Base-by-base conservation (phyloP, 768 basidiomycete species). In the Cubamyces sp. region DNA sequence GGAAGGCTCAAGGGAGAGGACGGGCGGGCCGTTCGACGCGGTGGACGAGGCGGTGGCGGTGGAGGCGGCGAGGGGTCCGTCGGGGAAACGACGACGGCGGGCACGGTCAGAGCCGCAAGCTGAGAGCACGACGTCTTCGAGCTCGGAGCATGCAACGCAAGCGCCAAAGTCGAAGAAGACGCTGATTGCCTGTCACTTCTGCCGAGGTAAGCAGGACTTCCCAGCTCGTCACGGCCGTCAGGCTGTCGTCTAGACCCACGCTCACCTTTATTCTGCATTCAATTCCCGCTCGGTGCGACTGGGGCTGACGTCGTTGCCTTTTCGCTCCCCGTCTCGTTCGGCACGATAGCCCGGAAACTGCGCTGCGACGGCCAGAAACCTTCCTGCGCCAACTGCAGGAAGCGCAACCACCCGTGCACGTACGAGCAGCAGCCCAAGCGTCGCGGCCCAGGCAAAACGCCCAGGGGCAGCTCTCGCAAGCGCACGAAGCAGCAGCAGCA, bases 391-490 rank as follows among this genome's bases (percentile, higher is more conserved):
- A 86, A 88, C 69, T 92, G 91, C 74, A 71, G 66, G 19, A 79
- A 79, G 34, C 85, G 88, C 41, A 76, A 76, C 51, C 74, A 78
- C 59, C 66, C 72, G 30, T 90, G 89, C 69, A 73, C 71, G 59
- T 90, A 89, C 72, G 82, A 81, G 51, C 74, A 76, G 21, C 73
- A 78, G 21, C 75, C 77, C 11, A 74, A 82, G 70, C 83, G 90
- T 37, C 83, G 91, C 50, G 91, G 91, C 1, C 89, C 90, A 58
- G 90, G 90, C 26, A 91, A 87, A 75, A 86, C 87, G 45, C 84
- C 85, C 30, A 87, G 86, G 69, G 86, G 87, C 3, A 42, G 45
- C 15, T 8, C 39, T 9, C 21, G 57, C 14, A 49, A 25, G 34
- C 30, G 26, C 30, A 39, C 25, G 47, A 34, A 42, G 39, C 26